Conservation (phyloP, 2,329 filamentous ascomycete species). For the Botrytis fabae region DNA sequence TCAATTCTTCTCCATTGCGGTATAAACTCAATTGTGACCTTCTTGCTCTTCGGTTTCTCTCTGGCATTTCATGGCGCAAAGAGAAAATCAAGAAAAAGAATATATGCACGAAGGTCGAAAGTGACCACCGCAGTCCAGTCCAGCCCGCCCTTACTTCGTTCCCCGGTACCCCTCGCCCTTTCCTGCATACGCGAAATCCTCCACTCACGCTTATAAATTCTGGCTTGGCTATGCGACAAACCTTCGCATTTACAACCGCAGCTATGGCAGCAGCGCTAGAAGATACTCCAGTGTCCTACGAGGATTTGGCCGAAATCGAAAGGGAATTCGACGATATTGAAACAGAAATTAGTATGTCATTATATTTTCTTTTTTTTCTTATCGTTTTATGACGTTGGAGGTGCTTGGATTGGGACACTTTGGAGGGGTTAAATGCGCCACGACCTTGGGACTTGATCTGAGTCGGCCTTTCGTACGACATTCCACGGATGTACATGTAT, state of each 20-base stretch:
- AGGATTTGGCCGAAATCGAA: slow-evolving; percentile 78
- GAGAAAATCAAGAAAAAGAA: neutral
- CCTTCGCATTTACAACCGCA: slow-evolving; percentile 36
- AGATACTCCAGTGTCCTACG: slow-evolving; percentile 59
- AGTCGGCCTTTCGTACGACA: slow-evolving; percentile 2
- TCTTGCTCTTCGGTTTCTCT: neutral
- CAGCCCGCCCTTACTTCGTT: neutral
- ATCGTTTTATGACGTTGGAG: slow-evolving; percentile 3
- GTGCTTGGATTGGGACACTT: neutral
- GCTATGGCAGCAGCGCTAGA: slow-evolving; percentile 43
- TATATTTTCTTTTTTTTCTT: slow-evolving; percentile 41
- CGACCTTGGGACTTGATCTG: neutral
- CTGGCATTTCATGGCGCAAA: neutral
- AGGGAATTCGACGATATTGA: slow-evolving; percentile 82
- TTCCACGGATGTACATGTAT: neutral
- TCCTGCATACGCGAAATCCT: neutral
- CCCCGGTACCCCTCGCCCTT: neutral
- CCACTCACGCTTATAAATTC: neutral
- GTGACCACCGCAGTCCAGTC: neutral
- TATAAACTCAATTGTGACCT: neutral
- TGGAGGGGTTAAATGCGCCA: slow-evolving; percentile 21
- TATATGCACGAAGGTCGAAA: neutral
- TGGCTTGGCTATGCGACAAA: slow-evolving; percentile 33
- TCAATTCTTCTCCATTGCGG: neutral
- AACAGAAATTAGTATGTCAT: slow-evolving; percentile 67